A percentile compares a stretch with the other conserved stretches of the same genome.
phyloP scores from a whole-genome alignment of 208 protist species.

The Crithidia mellificae region DNA sequence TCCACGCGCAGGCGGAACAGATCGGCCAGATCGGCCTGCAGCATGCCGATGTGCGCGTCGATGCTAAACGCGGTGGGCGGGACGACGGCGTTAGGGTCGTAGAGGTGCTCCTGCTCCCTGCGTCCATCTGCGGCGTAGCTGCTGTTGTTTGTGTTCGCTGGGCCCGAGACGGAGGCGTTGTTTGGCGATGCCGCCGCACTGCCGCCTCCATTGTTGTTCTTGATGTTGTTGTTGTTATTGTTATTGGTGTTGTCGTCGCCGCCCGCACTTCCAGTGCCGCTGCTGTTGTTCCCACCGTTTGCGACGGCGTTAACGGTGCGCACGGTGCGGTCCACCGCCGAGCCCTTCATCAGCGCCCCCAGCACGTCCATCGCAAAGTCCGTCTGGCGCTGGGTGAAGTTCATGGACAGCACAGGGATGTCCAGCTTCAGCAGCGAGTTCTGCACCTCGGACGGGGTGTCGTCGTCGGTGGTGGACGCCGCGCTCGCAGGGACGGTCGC shows the following conservation, averaged over 20 bases:
- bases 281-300: neutral
- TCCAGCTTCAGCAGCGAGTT: constrained; percentile 31
- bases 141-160: neutral
- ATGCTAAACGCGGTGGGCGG: constrained; percentile 22
- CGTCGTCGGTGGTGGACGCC: too few relatives aligned
- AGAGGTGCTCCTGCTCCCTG: constrained; percentile 13
- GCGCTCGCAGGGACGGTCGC: too few relatives aligned
- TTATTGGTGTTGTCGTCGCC: neutral
- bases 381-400: constrained; percentile 50
- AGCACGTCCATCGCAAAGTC: constrained; percentile 67
- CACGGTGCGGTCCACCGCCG: neutral
- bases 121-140: constrained; percentile 5
- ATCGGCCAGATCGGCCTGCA: constrained; percentile 41
- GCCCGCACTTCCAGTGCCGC: too few relatives aligned
- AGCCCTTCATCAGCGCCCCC: constrained; percentile 48
- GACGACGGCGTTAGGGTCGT: neutral
- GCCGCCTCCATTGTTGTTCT: neutral
- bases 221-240: neutral
- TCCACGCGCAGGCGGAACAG: constrained; percentile 43
- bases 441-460: neutral
- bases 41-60: constrained; percentile 21
- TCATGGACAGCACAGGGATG: constrained; percentile 32
- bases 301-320: neutral
- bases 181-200: neutral
- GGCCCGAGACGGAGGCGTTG: neutral